Conservation (phyloP, 768 basidiomycete species). For the Phanerodontia chrysosporium region DNA sequence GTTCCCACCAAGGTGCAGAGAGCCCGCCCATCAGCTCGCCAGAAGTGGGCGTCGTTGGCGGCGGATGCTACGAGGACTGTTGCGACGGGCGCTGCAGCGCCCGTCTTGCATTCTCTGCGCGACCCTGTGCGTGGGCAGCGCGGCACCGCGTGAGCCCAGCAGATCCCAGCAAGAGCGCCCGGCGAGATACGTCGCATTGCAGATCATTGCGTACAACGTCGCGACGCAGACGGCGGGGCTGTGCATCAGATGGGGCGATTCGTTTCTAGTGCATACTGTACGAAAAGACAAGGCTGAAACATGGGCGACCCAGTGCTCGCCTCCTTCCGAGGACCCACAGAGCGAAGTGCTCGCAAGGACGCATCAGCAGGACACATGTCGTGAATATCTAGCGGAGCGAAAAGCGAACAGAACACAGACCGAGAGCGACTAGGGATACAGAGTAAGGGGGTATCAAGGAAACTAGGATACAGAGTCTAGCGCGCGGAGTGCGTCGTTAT, state of each 20-base stretch:
- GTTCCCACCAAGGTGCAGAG: too few relatives aligned
- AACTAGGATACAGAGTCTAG: constrained; percentile 10
- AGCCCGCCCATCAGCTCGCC: too few relatives aligned
- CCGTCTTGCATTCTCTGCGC: too few relatives aligned
- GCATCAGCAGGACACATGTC: too few relatives aligned
- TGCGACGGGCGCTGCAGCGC: too few relatives aligned
- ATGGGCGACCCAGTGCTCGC: neutral
- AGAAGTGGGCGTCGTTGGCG: too few relatives aligned
- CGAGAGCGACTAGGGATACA: neutral
- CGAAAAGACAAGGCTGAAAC: neutral
- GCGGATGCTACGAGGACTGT: too few relatives aligned
- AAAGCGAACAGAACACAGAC: neutral
- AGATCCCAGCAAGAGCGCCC: neutral
- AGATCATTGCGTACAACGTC: neutral
- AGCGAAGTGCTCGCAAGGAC: neutral
- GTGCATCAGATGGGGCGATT: neutral
- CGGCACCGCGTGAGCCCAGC: neutral
- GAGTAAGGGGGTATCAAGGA: neutral
- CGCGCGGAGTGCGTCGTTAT: constrained; percentile 61
- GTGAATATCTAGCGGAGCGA: neutral
- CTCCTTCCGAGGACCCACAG: neutral
- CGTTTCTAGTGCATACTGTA: too few relatives aligned
- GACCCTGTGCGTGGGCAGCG: neutral
- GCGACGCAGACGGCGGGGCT: neutral
- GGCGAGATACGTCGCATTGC: neutral